A percentile compares a stretch with the other conserved stretches of the same genome.
Conservation (phyloP, 495 filamentous ascomycete species). For the Astrothelium subdiscretum region DNA sequence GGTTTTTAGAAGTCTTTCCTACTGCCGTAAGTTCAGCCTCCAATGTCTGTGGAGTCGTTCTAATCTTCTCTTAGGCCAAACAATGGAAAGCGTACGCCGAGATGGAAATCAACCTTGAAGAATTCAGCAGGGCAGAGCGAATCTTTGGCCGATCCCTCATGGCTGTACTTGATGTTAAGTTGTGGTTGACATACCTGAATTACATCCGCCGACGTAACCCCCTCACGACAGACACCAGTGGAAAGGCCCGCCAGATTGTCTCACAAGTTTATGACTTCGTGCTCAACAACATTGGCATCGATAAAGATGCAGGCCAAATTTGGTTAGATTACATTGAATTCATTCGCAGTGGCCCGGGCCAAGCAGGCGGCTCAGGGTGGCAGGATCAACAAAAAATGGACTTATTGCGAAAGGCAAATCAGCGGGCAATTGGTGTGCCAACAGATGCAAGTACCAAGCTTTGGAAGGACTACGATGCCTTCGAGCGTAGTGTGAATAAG, state of each 20-base stretch:
- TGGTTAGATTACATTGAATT: constrained; percentile 93
- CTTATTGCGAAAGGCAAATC: constrained; percentile 75
- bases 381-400: constrained; percentile 99
- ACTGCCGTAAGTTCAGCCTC: constrained; percentile 64
- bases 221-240: constrained; percentile 64
- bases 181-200: constrained; percentile 91
- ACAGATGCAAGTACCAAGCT: constrained; percentile 65
- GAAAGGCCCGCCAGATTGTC: constrained; percentile 61
- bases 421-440: constrained; percentile 74
- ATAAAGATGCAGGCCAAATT: constrained; percentile 79
- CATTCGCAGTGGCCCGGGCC: constrained; percentile 72
- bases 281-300: constrained; percentile 76
- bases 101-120: constrained; percentile 77
- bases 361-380: constrained; percentile 74
- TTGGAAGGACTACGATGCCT: constrained; percentile 96
- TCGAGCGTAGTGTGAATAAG: constrained; percentile 88
- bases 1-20: constrained; percentile 79
- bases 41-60: constrained; percentile 8
- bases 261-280: constrained; percentile 82
- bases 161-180: constrained; percentile 60
- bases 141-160: constrained; percentile 69
- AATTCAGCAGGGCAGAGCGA: constrained; percentile 61
- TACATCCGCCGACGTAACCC: constrained; percentile 89
- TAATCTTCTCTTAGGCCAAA: constrained; percentile 52
- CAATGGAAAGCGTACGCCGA: constrained; percentile 75